phyloP scores from a whole-genome alignment of 345 rosid genomes.

The Brassica incana region DNA sequence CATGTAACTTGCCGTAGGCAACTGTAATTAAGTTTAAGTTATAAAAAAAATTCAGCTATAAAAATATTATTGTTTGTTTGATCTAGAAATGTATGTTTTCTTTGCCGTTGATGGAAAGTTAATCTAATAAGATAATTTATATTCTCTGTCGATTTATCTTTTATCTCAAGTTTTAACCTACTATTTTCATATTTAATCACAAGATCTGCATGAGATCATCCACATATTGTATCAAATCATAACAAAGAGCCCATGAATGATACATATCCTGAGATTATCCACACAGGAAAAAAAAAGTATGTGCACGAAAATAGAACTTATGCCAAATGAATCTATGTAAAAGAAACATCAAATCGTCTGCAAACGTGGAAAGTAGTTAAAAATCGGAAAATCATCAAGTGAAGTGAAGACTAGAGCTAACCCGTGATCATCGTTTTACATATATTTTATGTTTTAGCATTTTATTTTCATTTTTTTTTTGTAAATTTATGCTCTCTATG shows the following conservation, averaged over 20 bases:
- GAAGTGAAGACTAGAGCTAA: no score
- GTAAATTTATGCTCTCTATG: no score
- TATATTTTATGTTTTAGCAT: no score
- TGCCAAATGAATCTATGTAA: no score
- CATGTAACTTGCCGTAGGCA: slow-evolving; percentile 16
- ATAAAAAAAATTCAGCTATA: not conserved
- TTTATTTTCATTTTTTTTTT: no score
- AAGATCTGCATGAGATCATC: not conserved
- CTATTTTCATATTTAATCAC: not conserved
- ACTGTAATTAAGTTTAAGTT: not conserved
- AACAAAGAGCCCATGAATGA: not conserved
- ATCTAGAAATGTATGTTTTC: slow-evolving; percentile 2
- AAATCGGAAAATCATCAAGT: no score
- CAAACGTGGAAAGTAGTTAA: no score
- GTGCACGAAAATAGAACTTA: no score
- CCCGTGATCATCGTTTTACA: no score
- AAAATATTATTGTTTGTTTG: not conserved
- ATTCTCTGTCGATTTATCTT: not conserved
- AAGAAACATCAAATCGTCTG: no score
- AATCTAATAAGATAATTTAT: slow-evolving; percentile 17
- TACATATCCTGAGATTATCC: not conserved
- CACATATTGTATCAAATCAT: not conserved
- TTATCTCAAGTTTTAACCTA: slow-evolving; percentile 16
- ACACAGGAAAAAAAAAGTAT: not conserved
- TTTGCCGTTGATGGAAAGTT: slow-evolving; percentile 32